Base-by-base conservation (phyloP, 106 monocot species). In the Gastrodia elata region DNA sequence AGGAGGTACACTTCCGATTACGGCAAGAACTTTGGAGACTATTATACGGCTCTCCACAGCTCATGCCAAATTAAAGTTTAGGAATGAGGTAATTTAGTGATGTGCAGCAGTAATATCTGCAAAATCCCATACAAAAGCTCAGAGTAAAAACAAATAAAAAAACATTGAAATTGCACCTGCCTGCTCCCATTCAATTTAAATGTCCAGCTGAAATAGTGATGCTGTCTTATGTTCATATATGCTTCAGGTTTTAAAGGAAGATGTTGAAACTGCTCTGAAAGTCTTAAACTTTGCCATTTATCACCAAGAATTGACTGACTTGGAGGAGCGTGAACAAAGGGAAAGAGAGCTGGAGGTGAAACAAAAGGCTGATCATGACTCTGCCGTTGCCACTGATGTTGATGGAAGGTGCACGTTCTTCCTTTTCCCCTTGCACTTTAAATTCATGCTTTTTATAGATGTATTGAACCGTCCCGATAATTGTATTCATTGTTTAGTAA, bases 1-100 rank as follows among this genome's bases (percentile, higher is more conserved):
- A 74, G 97, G 94, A 36, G 95, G 97, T 28, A 98, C 98, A 72
- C 91, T 98, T 74, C 97, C 98, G 43, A 98, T 98, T 33, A 98
- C 98, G 44, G 98, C 98, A 67, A 91, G 98, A 82, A 98, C 93
- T 33, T 81, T 98, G 55, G 98, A 98, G 80, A 98, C 98, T 57
- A 93, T 98, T 26, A 98, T 98, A 68, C 90, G 98, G 55, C 93
- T 98, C 15, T 91, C 98, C 16, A 91, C 93, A 64, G 98, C 98
- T 75, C 98, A 98, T 84, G 90, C 98, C 71, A 98, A 98, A 77
- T 43, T 98, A 84, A 97, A 89, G 74, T 77, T 98, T 77, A 91
- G 87, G 77, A 91, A 93, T 77, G 87, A 98, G 93, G 97, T 98
- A 79, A 34, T 36, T 76, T 33, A 14, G 16, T 8, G n/a, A 37